Percentiles rank a stretch among this genome's conserved stretches.
These are phyloP conservation scores for Chenopodium quinoa DNA, from an alignment of 148 eudicot species.

Conservation along the genomic window DNA sequence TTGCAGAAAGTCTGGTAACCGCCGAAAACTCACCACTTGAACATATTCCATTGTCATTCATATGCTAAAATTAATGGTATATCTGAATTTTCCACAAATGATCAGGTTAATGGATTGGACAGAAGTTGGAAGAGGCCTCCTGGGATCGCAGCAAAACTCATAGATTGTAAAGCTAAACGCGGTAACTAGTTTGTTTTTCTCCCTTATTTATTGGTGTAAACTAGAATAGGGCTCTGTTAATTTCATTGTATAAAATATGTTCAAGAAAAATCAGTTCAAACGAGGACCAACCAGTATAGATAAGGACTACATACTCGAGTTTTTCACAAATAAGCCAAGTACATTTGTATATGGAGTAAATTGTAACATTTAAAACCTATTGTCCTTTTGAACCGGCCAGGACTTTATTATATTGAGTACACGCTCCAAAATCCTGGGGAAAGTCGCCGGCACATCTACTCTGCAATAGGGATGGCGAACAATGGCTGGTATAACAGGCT, in stretches of 20 bases:
- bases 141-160: slow-evolving; percentile 81
- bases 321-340: neutral
- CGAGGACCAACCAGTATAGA: neutral
- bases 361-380: neutral
- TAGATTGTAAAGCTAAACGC: slow-evolving; percentile 63
- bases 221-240: neutral
- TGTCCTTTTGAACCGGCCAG: slow-evolving; percentile 33
- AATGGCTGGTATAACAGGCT: slow-evolving; percentile 81
- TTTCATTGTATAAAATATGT: neutral
- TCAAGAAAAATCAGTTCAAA: neutral
- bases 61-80: neutral
- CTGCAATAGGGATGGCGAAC: slow-evolving; percentile 78
- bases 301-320: too few relatives aligned
- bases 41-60: neutral
- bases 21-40: neutral
- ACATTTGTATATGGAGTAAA: neutral
- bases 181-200: slow-evolving; percentile 34
- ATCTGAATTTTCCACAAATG: slow-evolving; percentile 5
- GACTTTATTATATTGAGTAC: slow-evolving; percentile 87
- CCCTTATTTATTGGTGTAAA: neutral
- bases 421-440: slow-evolving; percentile 88
- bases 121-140: slow-evolving; percentile 97
- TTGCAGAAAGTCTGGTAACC: slow-evolving; percentile 85
- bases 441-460: slow-evolving; percentile 65
- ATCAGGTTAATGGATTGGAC: slow-evolving; percentile 83